Conservation (phyloP, 139 green algal species). For the Coelastrella sp. region DNA sequence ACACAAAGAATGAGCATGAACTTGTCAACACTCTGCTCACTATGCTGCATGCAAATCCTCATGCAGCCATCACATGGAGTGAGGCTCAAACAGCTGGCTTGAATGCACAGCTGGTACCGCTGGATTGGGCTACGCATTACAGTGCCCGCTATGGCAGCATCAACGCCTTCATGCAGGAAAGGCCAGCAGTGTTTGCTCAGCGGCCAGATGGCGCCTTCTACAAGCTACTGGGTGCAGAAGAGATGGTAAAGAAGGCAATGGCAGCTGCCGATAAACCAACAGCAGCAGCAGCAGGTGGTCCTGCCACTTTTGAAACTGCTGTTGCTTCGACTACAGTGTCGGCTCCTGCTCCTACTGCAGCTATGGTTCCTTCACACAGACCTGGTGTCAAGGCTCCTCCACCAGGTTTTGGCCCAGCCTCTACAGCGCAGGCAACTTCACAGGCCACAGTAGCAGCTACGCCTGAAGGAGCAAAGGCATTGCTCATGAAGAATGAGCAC, state of each 20-base stretch:
- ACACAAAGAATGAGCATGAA: slow-evolving; percentile 32
- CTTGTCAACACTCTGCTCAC: slow-evolving; percentile 12
- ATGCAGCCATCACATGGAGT: neutral
- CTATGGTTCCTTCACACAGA: neutral
- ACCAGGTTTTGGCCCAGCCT: slow-evolving; percentile 11
- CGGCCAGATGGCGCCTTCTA: neutral
- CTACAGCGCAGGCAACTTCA: slow-evolving; percentile 2
- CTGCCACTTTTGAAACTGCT: neutral
- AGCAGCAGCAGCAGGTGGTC: neutral
- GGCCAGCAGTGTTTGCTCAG: slow-evolving; percentile 27
- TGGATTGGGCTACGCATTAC: slow-evolving; percentile 11
- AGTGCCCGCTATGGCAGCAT: neutral
- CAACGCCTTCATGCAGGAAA: neutral
- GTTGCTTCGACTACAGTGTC: neutral
- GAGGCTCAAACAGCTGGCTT: neutral
- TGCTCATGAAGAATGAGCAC: slow-evolving; percentile 32
- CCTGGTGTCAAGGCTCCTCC: slow-evolving; percentile 21
- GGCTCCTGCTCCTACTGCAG: slow-evolving; percentile 25
- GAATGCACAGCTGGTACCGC: neutral
- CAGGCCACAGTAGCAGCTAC: neutral
- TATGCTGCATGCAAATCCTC: neutral
- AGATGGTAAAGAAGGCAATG: slow-evolving; percentile 16
- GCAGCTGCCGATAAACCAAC: neutral
- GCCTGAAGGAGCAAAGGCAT: neutral
- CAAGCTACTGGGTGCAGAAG: slow-evolving; percentile 20